Evolutionary conservation across 305 asterid genomes (phyloP).

Genomic region (Fraxinus dipetala): DNA sequence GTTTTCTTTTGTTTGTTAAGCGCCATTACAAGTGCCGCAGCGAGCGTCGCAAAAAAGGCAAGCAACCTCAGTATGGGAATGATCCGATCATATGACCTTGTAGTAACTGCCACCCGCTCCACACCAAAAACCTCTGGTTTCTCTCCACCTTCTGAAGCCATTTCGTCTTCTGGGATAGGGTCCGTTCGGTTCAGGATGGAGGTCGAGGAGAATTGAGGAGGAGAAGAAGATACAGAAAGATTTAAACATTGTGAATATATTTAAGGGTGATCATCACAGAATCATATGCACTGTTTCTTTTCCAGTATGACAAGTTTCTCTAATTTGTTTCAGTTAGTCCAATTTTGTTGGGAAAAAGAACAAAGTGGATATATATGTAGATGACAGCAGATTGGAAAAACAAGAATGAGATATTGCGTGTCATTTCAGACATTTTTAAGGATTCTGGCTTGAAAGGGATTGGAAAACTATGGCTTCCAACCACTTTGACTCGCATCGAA

Average conservation of each 20-base stretch:
- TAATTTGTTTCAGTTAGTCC: conserved; percentile 26
- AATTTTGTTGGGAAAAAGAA: conserved; percentile 38
- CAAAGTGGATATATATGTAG: conserved; percentile 26
- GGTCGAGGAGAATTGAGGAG: neutral
- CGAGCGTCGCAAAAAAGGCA: conserved; percentile 49
- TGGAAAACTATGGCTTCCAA: neutral
- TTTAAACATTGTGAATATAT: neutral
- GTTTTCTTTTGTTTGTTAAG: conserved; percentile 57
- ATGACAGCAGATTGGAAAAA: conserved; percentile 33
- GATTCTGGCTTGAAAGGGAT: neutral
- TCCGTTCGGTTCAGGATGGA: neutral
- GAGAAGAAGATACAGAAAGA: neutral
- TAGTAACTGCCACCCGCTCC: conserved; percentile 1
- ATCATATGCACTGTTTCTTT: neutral
- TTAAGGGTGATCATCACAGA: neutral
- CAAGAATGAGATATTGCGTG: neutral
- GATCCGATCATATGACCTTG: conserved; percentile 28
- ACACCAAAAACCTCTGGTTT: conserved; percentile 25
- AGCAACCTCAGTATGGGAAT: conserved; percentile 47
- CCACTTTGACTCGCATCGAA: neutral
- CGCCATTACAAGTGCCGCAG: conserved; percentile 71
- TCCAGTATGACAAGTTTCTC: neutral
- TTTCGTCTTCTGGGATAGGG: conserved; percentile 1
- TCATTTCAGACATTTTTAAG: neutral
- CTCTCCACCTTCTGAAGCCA: conserved; percentile 46